Conservation (phyloP, 2,329 filamentous ascomycete species). For the Cercospora janseana region DNA sequence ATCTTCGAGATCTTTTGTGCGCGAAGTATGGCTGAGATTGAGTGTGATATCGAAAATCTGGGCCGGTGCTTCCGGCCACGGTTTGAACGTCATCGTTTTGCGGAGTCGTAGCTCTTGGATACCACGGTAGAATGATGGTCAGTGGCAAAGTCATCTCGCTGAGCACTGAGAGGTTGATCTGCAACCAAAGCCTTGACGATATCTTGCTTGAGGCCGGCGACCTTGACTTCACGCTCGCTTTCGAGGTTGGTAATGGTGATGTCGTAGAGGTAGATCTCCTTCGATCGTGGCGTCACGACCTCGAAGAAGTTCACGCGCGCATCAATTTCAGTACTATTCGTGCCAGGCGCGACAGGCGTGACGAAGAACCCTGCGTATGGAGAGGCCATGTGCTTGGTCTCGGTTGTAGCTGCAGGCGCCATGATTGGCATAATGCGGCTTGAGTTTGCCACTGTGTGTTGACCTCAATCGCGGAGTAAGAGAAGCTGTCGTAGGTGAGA, state of each 20-base stretch:
- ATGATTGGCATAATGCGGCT: background rate
- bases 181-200: background rate
- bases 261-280: background rate
- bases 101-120: background rate
- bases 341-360: background rate
- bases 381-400: background rate
- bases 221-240: background rate
- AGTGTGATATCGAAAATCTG: background rate
- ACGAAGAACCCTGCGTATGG: background rate
- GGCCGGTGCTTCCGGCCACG: background rate
- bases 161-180: background rate
- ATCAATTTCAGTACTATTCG: background rate
- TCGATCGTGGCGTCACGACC: background rate
- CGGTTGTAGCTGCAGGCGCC: background rate
- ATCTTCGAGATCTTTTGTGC: background rate
- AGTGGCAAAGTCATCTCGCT: background rate
- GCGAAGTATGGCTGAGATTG: background rate
- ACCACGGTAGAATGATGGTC: background rate
- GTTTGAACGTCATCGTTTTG: background rate
- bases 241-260: background rate
- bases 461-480: background rate
- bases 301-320: conserved; percentile 5
- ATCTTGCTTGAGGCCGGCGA: background rate
- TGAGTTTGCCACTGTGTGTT: background rate
- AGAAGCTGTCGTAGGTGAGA: background rate